Base-by-base conservation (phyloP, 2,329 filamentous ascomycete species). In the Sporothrix schenckii region DNA sequence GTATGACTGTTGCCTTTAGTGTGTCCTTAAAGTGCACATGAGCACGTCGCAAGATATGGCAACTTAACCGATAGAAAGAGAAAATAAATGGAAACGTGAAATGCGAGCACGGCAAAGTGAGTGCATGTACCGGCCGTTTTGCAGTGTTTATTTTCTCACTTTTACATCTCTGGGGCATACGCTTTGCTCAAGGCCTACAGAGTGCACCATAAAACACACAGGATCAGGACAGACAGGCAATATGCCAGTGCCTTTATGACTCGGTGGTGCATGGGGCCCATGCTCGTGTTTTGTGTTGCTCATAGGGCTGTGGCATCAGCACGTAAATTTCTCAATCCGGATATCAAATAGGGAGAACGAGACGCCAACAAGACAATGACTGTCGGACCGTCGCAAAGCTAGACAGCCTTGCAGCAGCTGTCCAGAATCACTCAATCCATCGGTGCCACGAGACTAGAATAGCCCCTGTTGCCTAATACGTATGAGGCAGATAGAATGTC, bases 221-320 rank as follows among this genome's bases (percentile, higher is more conserved):
- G n/a, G 56, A 24, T 44, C 56, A 61, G 56, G 56, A 44, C 44
- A 4, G 41, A 10, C 19, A 34, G 41, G 39, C 14, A 10, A 21
- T 44, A 41, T 63, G 27, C 11, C 44, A 44, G n/a, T 63, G 11
- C 21, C 41, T 16, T 5, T 21, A 34, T 61, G 58, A 61, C 58
- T 61, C 58, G n/a, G 13, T 21, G 21, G 39, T 47, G 5, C 4
- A 9, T 61, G 39, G 14, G 21, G 58, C 41, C n/a, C 13, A n/a
- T 19, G 58, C 47, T n/a, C 13, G 21, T 10, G 30, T 19, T 47
- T n/a, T 34, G 21, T 47, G 58, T 47, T 44, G 58, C 39, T 27
- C 58, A 63, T 47, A 63, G 39, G 58, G 58, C 58, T 47, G 58
- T 39, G 41, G 13, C 24, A 63, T 63, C 39, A 47, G n/a, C 58